These are phyloP conservation scores for Pestalotiopsis sp. DNA, from an alignment of 2,329 filamentous ascomycete species.

Conservation along the genomic window DNA sequence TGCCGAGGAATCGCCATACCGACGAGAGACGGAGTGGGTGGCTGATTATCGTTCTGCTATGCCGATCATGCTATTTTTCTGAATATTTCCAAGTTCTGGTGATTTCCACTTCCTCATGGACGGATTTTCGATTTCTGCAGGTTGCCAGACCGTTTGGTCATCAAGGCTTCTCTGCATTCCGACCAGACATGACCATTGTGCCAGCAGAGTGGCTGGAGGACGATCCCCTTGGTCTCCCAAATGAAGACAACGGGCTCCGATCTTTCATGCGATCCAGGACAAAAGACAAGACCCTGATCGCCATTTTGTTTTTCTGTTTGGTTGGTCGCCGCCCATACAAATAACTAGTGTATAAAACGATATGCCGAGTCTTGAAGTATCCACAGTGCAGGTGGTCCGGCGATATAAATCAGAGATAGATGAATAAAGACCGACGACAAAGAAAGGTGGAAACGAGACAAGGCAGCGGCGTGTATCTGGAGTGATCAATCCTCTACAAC, in stretches of 20 bases:
- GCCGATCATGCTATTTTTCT: slow-evolving; percentile 19
- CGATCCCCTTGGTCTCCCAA: neutral
- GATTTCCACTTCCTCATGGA: neutral
- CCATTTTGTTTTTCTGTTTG: too few species aligned
- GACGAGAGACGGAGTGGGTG: neutral
- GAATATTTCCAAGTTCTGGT: slow-evolving; percentile 11
- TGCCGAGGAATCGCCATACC: neutral
- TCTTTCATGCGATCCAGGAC: too few species aligned
- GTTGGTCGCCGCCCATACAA: too few species aligned
- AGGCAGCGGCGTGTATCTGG: too few species aligned
- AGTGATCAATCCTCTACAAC: too few species aligned
- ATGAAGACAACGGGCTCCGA: neutral
- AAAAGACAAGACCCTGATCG: too few species aligned
- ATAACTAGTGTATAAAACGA: too few species aligned
- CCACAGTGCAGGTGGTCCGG: too few species aligned
- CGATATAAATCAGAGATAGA: too few species aligned
- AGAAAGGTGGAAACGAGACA: too few species aligned
- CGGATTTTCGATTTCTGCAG: neutral
- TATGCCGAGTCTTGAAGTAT: too few species aligned
- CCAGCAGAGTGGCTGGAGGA: neutral
- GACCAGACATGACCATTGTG: neutral
- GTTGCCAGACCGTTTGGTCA: neutral
- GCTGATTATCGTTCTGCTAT: slow-evolving; percentile 10
- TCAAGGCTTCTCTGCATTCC: neutral
- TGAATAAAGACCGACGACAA: too few species aligned